A percentile compares a stretch with the other conserved stretches of the same genome.
Evolutionary conservation across 2,329 filamentous ascomycete species (phyloP).

Genomic region (Orbilia quercus): DNA sequence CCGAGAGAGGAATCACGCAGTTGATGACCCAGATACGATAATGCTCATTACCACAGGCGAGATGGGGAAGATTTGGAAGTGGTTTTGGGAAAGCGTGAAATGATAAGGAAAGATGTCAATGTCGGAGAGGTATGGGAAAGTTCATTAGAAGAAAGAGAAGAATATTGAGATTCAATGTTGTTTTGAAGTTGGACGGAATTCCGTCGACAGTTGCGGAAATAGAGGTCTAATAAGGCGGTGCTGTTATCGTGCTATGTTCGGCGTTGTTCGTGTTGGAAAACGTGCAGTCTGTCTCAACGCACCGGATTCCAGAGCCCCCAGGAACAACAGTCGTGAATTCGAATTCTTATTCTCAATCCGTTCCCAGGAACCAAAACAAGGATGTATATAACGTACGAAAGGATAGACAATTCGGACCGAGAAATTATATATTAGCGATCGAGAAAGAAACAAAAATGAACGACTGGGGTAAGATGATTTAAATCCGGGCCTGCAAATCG

Average conservation of each 20-base stretch:
- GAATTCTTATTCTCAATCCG: conserved; percentile 22
- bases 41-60: conserved; percentile 38
- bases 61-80: conserved; percentile 20
- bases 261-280: conserved; percentile 53
- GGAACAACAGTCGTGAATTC: conserved; percentile 32
- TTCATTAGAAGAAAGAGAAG: conserved; percentile 26
- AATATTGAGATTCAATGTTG: conserved; percentile 18
- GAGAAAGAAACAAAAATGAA: conserved; percentile 37
- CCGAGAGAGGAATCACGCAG: conserved; percentile 40
- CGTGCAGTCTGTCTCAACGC: conserved; percentile 40
- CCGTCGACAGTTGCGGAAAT: conserved; percentile 15
- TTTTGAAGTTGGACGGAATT: conserved; percentile 13
- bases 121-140: conserved; percentile 5
- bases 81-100: conserved; percentile 22
- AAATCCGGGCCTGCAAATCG: conserved; percentile 39
- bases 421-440: conserved; percentile 27
- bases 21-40: conserved; percentile 5
- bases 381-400: too few species aligned
- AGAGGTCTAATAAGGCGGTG: conserved; percentile 10
- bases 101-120: conserved; percentile 21
- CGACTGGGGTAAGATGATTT: conserved; percentile 33
- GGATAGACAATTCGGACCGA: conserved; percentile 7
- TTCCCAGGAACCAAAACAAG: conserved; percentile 19
- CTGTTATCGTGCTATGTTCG: conserved; percentile 4
- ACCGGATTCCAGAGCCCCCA: conserved; percentile 31